Base-by-base conservation (phyloP, 2,329 filamentous ascomycete species). In the Phaeosphaeriaceae sp. region DNA sequence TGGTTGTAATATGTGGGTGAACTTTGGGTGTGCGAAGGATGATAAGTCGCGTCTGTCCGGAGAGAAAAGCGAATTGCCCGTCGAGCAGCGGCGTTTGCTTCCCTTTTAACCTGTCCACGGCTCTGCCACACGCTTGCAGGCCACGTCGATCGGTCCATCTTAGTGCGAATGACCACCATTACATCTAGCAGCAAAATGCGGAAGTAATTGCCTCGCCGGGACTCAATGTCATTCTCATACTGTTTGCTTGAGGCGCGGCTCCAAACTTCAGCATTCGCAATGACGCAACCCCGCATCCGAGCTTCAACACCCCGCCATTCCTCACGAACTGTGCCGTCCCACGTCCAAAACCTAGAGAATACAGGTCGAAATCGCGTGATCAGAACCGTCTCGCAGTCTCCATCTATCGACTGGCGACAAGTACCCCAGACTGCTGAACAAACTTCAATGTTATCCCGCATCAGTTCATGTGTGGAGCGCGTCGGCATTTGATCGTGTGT, bases 271-370 rank as follows among this genome's bases (percentile, higher is more conserved):
- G 1, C 22, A 7, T 44, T 52, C 9, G 7, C 50, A 68, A 48
- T 73, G 65, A 48, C 68, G 69, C 27, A 71, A 46, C n/a, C 70
- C 69, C 33, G 68, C 70, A 46, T 53, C 15, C 20, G 11, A 45
- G 22, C 44, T 52, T 44, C 19, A 15, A 36, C 31, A 36, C 31
- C 31, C 31, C 31, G 31, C 31, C 31, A 36, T 7, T 27, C 5
- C 42, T 47, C 25, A 48, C 9, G 9, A 42, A 44, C 55, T 57
- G 61, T 45, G 58, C 56, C n/a, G 67, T 27, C 25, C 25, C 25
- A 36, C 6, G 31, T 36, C 31, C 6, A 11, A 36, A 27, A 27
- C 9, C 25, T 5, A 9, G 25, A 27, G 9, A 27, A 27, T 9
- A 5, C 25, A 9, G 5, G 5, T 27, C 4, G 25, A 9, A 27